phyloP scores from a whole-genome alignment of 179 eudicot genomes.

The Camellia oleifera region DNA sequence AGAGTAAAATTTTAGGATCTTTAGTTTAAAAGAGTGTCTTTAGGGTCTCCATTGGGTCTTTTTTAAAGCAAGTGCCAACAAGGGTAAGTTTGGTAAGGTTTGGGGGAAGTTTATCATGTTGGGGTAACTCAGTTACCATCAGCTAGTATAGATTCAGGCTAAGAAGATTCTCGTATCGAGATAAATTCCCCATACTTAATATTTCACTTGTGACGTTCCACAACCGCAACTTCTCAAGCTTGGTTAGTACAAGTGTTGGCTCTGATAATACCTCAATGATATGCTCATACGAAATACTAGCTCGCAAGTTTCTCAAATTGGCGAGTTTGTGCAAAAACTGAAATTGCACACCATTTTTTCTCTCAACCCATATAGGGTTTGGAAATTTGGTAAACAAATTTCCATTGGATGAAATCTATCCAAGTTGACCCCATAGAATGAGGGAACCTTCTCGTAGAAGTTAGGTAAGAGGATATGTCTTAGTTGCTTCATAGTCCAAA shows the following conservation, averaged over 20 bases:
- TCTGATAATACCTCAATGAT: background rate
- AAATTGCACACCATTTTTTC: no score
- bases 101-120: no score
- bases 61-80: no score
- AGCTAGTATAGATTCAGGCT: no score
- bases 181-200: no score
- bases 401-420: background rate
- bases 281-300: background rate
- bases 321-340: background rate
- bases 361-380: background rate
- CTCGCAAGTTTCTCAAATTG: background rate
- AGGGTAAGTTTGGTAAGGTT: no score
- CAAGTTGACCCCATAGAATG: background rate
- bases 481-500: conserved; percentile 3
- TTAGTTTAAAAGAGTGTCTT: no score
- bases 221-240: background rate
- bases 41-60: no score
- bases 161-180: no score
- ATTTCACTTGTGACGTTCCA: background rate
- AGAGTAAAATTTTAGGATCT: no score
- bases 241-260: background rate
- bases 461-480: background rate
- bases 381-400: conserved; percentile 3
- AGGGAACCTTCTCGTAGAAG: background rate
- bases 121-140: no score